These are phyloP conservation scores for Cenchrus purpureus DNA, from an alignment of 176 grass and related monocot genomes.

Conservation along the genomic window DNA sequence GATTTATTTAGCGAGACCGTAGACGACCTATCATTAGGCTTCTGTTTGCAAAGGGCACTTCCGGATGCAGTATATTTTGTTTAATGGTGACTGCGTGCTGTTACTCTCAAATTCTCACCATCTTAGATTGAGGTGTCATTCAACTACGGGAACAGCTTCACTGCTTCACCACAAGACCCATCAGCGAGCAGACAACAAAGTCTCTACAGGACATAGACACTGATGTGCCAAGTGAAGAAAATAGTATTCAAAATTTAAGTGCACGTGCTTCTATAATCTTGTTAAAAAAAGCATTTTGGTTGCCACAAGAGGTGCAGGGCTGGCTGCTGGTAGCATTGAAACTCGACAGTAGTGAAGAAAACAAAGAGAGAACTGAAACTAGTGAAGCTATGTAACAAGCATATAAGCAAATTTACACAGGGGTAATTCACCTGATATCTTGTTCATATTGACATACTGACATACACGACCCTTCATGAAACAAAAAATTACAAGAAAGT, in stretches of 20 bases:
- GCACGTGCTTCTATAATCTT: too few species aligned
- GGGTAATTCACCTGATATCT: slow-evolving; percentile 30
- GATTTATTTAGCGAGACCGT: not conserved
- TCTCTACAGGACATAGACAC: not conserved
- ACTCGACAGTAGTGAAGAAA: not conserved
- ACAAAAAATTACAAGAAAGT: slow-evolving; percentile 24
- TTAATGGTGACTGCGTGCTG: not conserved
- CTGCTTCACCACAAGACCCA: not conserved
- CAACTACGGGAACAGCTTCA: not conserved
- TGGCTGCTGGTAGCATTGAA: not conserved
- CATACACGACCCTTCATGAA: slow-evolving; percentile 42
- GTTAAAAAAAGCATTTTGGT: not conserved
- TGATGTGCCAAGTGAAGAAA: not conserved
- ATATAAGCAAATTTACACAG: not conserved
- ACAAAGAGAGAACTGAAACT: not conserved
- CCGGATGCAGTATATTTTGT: not conserved
- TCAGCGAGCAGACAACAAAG: not conserved
- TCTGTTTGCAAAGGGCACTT: not conserved
- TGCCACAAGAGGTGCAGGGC: not conserved
- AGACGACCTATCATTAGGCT: not conserved
- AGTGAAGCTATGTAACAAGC: not conserved
- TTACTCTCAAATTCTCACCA: not conserved
- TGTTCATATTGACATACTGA: slow-evolving; percentile 53
- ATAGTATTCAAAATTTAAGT: not conserved
- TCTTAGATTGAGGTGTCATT: slow-evolving; percentile 3